A percentile compares a stretch with the other conserved stretches of the same genome.
Evolutionary conservation across 2,329 filamentous ascomycete genomes (phyloP).

Genomic region (Neoarthrinium moseri): DNA sequence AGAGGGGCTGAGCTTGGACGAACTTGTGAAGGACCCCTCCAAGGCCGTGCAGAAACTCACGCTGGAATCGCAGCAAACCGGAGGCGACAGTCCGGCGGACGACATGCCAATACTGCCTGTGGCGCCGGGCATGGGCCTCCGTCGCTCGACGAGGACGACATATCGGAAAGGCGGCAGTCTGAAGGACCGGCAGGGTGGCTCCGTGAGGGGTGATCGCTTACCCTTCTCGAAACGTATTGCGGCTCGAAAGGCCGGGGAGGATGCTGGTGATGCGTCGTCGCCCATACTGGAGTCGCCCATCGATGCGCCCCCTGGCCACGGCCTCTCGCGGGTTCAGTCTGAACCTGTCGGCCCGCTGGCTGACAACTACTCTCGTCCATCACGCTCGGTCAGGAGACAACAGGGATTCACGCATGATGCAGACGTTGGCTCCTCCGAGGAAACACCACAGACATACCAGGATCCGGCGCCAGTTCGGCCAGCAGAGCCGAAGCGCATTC

Average conservation of each 20-base stretch:
- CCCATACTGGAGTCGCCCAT: slow-evolving; percentile 35
- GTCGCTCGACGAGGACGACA: slow-evolving; percentile 87
- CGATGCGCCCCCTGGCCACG: slow-evolving; percentile 48
- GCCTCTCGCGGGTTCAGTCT: slow-evolving; percentile 64
- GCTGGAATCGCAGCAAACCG: slow-evolving; percentile 49
- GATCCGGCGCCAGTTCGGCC: slow-evolving; percentile 15
- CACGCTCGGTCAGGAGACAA: slow-evolving; percentile 44
- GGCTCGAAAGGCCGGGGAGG: slow-evolving; percentile 62
- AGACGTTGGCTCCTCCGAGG: slow-evolving; percentile 35
- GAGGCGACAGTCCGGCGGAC: slow-evolving; percentile 47
- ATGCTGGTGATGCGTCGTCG: slow-evolving; percentile 39
- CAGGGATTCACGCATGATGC: slow-evolving; percentile 49
- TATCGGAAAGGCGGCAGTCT: slow-evolving; percentile 85
- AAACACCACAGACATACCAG: slow-evolving; percentile 33
- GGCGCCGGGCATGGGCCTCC: slow-evolving; percentile 73
- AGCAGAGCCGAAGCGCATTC: slow-evolving; percentile 15
- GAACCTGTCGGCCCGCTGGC: slow-evolving; percentile 53
- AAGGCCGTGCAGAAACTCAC: slow-evolving; percentile 68
- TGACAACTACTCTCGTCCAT: slow-evolving; percentile 65
- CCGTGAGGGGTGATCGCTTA: slow-evolving; percentile 51
- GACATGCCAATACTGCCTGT: slow-evolving; percentile 86
- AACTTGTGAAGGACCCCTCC: slow-evolving; percentile 77
- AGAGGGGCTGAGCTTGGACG: slow-evolving; percentile 69
- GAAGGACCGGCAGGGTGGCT: slow-evolving; percentile 79
- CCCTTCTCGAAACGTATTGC: slow-evolving; percentile 72